Conservation (phyloP, 2,329 filamentous ascomycete species). For the Colletotrichum sp. region DNA sequence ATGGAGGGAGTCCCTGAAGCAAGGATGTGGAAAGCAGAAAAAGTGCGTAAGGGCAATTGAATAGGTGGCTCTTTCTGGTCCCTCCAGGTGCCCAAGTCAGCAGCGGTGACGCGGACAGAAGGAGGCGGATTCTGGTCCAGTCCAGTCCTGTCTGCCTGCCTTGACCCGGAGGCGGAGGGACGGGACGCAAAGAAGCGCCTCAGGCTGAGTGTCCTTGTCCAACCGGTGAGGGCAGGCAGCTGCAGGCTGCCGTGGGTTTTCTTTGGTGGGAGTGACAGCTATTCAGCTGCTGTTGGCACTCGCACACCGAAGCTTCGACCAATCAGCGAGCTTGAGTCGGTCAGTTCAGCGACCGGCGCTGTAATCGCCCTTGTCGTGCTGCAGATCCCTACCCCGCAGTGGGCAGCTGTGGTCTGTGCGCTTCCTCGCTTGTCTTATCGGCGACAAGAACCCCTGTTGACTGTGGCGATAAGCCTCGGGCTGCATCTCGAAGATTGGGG, state of each 20-base stretch:
- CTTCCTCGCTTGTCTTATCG: background rate
- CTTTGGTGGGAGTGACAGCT: background rate
- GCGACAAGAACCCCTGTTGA: background rate
- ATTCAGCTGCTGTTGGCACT: background rate
- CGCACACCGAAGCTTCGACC: background rate
- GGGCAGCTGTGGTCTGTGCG: background rate
- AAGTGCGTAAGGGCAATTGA: background rate
- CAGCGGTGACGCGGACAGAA: background rate
- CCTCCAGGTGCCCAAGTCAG: background rate
- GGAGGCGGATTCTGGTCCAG: background rate
- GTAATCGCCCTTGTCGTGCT: background rate
- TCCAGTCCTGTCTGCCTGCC: background rate
- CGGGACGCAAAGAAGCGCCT: background rate
- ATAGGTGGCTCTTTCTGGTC: background rate
- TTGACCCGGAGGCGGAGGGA: background rate
- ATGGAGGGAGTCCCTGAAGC: background rate
- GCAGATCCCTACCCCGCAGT: background rate
- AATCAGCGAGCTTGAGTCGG: constrained; percentile 10
- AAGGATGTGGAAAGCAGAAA: background rate
- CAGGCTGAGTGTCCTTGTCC: background rate
- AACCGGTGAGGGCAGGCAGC: background rate
- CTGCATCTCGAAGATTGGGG: background rate
- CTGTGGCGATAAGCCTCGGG: background rate
- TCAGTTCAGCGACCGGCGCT: background rate
- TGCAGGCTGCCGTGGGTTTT: background rate